These are phyloP conservation scores for Stagonosporopsis chrysanthemi DNA, from an alignment of 2,329 filamentous ascomycete genomes.

Conservation along the genomic window DNA sequence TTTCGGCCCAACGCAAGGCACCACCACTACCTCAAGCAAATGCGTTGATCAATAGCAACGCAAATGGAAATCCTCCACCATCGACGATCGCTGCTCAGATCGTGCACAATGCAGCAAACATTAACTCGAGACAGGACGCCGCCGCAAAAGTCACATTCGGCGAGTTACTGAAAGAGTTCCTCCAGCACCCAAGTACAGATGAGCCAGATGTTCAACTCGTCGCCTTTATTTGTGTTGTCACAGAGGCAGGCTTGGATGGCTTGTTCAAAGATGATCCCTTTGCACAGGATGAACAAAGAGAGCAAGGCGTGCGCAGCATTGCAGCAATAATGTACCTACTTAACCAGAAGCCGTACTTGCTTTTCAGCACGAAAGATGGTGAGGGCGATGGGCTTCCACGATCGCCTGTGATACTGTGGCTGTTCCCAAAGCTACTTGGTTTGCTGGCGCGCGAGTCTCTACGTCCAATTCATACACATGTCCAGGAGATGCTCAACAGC, in stretches of 20 bases:
- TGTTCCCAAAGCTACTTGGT: constrained; percentile 61
- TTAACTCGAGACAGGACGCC: constrained; percentile 66
- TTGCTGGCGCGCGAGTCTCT: constrained; percentile 55
- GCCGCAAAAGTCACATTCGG: constrained; percentile 78
- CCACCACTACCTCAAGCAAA: constrained; percentile 30
- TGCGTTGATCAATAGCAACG: constrained; percentile 26
- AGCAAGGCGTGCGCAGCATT: constrained; percentile 74
- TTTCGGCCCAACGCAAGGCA: constrained; percentile 39
- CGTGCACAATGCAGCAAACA: constrained; percentile 78
- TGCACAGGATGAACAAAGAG: constrained; percentile 63
- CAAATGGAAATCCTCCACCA: constrained; percentile 56
- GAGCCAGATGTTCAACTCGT: constrained; percentile 78
- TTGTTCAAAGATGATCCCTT: constrained; percentile 74
- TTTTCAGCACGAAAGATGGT: constrained; percentile 53
- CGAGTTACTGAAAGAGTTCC: constrained; percentile 72
- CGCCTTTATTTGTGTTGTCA: constrained; percentile 83
- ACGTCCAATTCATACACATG: constrained; percentile 50
- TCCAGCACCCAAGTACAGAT: constrained; percentile 57
- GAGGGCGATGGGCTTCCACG: constrained; percentile 41
- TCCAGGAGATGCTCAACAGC: constrained; percentile 46
- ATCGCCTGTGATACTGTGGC: constrained; percentile 62
- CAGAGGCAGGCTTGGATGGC: constrained; percentile 77
- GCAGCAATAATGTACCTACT: constrained; percentile 79
- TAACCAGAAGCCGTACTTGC: constrained; percentile 74
- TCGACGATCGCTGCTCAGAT: constrained; percentile 90